Evolutionary conservation across 106 monocot genomes (phyloP), one percentile per base, ranked within the genome.

Genomic region (Vanilla planifolia): DNA sequence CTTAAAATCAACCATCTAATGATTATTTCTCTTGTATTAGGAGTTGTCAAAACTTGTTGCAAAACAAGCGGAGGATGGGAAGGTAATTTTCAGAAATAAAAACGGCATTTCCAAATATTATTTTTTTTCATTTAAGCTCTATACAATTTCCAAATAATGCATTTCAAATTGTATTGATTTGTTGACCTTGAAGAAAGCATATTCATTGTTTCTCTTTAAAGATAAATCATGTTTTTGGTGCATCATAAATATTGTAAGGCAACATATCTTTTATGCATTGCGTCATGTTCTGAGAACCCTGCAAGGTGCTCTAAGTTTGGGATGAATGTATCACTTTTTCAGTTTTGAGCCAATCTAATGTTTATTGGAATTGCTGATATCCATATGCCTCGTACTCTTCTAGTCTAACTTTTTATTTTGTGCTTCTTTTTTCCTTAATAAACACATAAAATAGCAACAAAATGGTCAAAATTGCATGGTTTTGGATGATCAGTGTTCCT

Each of bases 31-130:
- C 69, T 51, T 13, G 16, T 8, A 66, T 59, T 48, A 89, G 94
- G 94, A 86, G n/a, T 55, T 95, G 35, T 64, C 80, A 25, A 95
- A 95, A 69, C 62, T 80, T 35, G 94, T 95, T 55, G 72, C 85
- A 26, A 95, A 89, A 65, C 83, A 76, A 61, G 77, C 89, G 36
- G 89, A 95, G 64, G 94, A 95, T 71, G 89, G 94, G 61, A 89
- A 86, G 89, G 94, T 95, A 83, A 2, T 7, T 7, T 35, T 57
- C 21, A 34, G n/a, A 34, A 34, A 35, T 16, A 13, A 35, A 34
- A 16, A 14, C n/a, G n/a, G n/a, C n/a, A n/a, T n/a, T n/a, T n/a
- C n/a, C n/a, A n/a, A n/a, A n/a, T n/a, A n/a, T n/a, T n/a, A n/a
- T n/a, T n/a, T n/a, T n/a, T n/a, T n/a, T n/a, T n/a, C n/a, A n/a